Evolutionary conservation across 2,329 filamentous ascomycete genomes (phyloP).

Genomic region (Sarocladiaceae sp.): DNA sequence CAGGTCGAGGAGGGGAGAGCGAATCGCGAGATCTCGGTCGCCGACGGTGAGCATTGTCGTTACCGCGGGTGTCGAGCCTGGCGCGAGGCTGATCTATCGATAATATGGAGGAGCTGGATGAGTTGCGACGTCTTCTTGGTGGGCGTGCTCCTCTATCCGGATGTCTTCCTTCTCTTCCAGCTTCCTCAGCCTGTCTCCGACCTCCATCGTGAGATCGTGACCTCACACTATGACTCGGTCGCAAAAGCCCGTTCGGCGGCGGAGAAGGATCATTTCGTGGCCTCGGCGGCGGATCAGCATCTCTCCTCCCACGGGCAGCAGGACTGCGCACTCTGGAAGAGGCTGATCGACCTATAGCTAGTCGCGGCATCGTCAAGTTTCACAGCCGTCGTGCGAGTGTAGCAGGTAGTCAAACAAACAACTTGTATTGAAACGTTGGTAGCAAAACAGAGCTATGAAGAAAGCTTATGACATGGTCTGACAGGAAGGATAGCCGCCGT

Average conservation of each 20-base stretch:
- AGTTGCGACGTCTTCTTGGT: neutral
- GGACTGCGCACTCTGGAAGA: conserved; percentile 5
- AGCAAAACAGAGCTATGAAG: too few relatives aligned
- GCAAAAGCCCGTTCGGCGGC: neutral
- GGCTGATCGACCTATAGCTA: conserved; percentile 3
- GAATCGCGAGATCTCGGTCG: neutral
- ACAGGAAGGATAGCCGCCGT: neutral
- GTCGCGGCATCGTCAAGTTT: conserved; percentile 1
- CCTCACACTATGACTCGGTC: conserved; percentile 1
- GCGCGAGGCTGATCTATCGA: conserved; percentile 1
- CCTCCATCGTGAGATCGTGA: conserved; percentile 8
- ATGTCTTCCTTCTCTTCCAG: neutral
- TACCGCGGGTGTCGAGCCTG: neutral
- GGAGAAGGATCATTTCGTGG: neutral
- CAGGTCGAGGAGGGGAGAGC: neutral
- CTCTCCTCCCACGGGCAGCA: conserved; percentile 3
- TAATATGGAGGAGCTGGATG: neutral
- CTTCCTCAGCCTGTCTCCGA: neutral
- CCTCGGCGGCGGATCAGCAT: neutral
- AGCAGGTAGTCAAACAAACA: too few relatives aligned
- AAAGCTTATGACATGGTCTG: conserved; percentile 2
- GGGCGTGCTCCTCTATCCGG: neutral
- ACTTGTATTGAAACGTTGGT: too few relatives aligned
- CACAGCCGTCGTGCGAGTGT: too few relatives aligned
- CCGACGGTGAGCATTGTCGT: conserved; percentile 2